Evolutionary conservation across 257 asterid species (phyloP).

Genomic region (Salvia splendens): DNA sequence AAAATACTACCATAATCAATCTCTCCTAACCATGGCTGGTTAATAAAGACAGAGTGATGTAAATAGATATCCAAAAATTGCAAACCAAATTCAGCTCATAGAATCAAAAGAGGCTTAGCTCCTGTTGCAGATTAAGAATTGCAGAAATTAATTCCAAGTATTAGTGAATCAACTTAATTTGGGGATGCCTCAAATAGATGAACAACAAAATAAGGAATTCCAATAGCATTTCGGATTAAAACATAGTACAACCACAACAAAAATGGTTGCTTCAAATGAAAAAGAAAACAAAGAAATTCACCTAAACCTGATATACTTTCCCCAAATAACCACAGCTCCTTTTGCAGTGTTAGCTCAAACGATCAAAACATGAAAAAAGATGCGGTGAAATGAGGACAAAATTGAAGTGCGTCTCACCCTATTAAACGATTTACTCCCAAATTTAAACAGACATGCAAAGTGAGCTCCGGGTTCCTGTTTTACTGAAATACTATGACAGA

Average conservation of each 20-base stretch:
- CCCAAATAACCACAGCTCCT: neutral
- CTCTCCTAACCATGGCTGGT: constrained; percentile 40
- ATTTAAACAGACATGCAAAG: neutral
- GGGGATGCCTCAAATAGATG: neutral
- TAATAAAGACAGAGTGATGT: constrained; percentile 29
- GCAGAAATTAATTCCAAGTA: constrained; percentile 18
- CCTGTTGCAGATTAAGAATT: constrained; percentile 23
- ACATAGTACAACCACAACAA: neutral
- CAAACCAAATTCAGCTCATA: constrained; percentile 20
- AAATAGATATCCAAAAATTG: constrained; percentile 29
- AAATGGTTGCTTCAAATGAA: neutral
- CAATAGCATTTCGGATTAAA: neutral
- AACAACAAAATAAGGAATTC: constrained; percentile 6
- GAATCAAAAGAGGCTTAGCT: neutral
- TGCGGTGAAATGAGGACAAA: neutral
- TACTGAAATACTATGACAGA: neutral
- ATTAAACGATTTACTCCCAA: neutral
- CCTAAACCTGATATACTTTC: constrained; percentile 19
- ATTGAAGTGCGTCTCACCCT: neutral
- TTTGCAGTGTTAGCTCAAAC: neutral
- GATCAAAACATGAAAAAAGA: neutral
- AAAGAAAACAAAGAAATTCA: constrained; percentile 3
- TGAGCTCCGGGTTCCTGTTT: neutral
- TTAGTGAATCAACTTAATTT: neutral
- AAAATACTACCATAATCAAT: constrained; percentile 39